Conservation (phyloP, 2,329 filamentous ascomycete genomes). For the Trichoderma sp. region DNA sequence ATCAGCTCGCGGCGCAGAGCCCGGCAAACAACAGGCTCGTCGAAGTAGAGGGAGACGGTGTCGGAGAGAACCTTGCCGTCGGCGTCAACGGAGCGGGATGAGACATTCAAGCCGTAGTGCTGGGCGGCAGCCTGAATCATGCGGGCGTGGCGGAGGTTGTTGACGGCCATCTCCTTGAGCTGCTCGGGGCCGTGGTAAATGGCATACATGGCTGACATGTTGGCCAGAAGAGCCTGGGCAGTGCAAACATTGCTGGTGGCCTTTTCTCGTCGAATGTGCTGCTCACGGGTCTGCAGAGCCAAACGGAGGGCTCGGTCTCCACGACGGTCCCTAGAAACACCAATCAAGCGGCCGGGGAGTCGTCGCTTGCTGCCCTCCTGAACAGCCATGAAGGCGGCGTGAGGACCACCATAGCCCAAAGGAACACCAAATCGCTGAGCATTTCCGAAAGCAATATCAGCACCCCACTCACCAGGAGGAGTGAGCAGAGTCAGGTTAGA, state of each 20-base stretch:
- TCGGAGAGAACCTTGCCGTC: conserved; percentile 70
- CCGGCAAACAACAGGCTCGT: conserved; percentile 27
- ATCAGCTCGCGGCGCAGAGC: conserved; percentile 44
- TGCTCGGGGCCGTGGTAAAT: conserved; percentile 89
- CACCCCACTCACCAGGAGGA: conserved; percentile 90
- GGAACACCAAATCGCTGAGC: conserved; percentile 91
- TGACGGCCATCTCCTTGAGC: conserved; percentile 79
- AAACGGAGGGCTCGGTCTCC: conserved; percentile 80
- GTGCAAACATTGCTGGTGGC: conserved; percentile 98
- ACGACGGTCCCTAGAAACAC: conserved; percentile 86
- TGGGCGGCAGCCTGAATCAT: conserved; percentile 66
- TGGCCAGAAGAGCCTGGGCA: conserved; percentile 87
- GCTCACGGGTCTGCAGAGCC: conserved; percentile 88
- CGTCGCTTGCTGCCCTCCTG: conserved; percentile 91
- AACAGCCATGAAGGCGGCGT: conserved; percentile 94
- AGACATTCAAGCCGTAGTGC: conserved; percentile 63
- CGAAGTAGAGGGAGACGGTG: conserved; percentile 68
- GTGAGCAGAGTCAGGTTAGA: conserved; percentile 84
- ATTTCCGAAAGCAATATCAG: conserved; percentile 92
- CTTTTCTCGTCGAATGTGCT: conserved; percentile 95
- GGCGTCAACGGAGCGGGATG: conserved; percentile 56
- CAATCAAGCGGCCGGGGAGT: conserved; percentile 87
- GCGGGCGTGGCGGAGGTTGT: conserved; percentile 70
- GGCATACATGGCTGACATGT: conserved; percentile 95
- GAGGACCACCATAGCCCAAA: conserved; percentile 90